A percentile compares a stretch with the other conserved stretches of the same genome.
Conservation (phyloP, 768 basidiomycete species). For the Lactifluus volemus region DNA sequence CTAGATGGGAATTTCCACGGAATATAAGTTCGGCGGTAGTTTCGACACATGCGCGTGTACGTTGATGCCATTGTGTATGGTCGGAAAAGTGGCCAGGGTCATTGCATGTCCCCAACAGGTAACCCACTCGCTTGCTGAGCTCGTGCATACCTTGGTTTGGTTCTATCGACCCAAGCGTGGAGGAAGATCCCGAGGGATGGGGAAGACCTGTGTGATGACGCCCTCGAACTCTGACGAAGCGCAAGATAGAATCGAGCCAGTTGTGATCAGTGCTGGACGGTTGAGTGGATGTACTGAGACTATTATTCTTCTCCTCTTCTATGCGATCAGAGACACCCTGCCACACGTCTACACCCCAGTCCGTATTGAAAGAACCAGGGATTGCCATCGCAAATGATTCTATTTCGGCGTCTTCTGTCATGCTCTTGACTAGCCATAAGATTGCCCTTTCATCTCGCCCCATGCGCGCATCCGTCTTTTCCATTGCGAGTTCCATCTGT, state of each 20-base stretch:
- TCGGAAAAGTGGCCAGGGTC: background rate
- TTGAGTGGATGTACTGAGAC: background rate
- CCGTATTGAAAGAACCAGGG: background rate
- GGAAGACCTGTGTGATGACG: background rate
- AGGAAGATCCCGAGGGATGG: background rate
- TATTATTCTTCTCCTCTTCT: background rate
- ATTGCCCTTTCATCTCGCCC: background rate
- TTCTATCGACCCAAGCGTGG: background rate
- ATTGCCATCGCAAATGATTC: background rate
- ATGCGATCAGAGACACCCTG: background rate
- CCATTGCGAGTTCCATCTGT: conserved; percentile 4
- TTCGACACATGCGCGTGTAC: background rate
- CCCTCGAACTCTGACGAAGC: no score
- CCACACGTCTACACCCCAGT: conserved; percentile 4
- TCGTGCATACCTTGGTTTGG: background rate
- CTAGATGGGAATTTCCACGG: background rate
- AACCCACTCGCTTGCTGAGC: conserved; percentile 3
- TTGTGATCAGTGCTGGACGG: no score
- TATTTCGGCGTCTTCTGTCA: conserved; percentile 1
- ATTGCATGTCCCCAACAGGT: conserved; percentile 5
- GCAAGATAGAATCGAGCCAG: background rate
- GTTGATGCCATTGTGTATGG: background rate
- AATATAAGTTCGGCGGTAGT: background rate
- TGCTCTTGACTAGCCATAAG: background rate
- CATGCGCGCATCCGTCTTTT: background rate